A percentile compares a stretch with the other conserved stretches of the same genome.
Conservation (phyloP, 2,329 filamentous ascomycete species). For the Ophiostoma sp. region DNA sequence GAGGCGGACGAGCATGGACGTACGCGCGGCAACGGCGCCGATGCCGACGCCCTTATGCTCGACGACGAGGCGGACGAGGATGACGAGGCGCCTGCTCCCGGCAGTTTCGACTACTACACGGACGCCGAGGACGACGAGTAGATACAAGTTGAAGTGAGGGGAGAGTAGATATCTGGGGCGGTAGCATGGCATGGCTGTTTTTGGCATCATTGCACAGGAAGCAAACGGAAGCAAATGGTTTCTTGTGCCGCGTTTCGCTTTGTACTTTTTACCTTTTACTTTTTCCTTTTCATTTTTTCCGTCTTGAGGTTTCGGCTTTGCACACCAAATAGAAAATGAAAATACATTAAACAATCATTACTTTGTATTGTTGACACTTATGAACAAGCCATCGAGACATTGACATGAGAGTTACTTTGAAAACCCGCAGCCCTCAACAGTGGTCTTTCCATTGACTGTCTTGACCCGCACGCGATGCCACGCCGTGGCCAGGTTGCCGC, state of each 20-base stretch:
- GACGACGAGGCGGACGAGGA: constrained; percentile 76
- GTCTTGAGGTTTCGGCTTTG: neutral
- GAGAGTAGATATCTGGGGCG: neutral
- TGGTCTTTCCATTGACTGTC: constrained; percentile 25
- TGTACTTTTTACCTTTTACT: neutral
- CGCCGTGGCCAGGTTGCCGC: constrained; percentile 61
- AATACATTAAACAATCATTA: neutral
- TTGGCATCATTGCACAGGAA: neutral
- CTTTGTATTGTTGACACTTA: no score
- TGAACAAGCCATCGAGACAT: no score
- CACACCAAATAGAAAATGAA: neutral
- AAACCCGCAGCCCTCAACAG: constrained; percentile 27
- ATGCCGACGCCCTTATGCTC: constrained; percentile 71
- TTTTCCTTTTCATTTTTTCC: neutral
- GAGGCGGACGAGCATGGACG: neutral
- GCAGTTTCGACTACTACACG: constrained; percentile 73
- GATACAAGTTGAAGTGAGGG: neutral
- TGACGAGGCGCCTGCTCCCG: constrained; percentile 65
- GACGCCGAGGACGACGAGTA: constrained; percentile 50
- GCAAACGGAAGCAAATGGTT: neutral
- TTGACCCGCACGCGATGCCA: constrained; percentile 53
- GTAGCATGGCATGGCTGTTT: neutral
- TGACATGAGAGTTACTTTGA: neutral
- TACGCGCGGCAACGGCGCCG: constrained; percentile 47
- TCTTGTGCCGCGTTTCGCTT: neutral